Base-by-base conservation (phyloP, 2,329 filamentous ascomycete species). In the Nigrospora sphaerica region DNA sequence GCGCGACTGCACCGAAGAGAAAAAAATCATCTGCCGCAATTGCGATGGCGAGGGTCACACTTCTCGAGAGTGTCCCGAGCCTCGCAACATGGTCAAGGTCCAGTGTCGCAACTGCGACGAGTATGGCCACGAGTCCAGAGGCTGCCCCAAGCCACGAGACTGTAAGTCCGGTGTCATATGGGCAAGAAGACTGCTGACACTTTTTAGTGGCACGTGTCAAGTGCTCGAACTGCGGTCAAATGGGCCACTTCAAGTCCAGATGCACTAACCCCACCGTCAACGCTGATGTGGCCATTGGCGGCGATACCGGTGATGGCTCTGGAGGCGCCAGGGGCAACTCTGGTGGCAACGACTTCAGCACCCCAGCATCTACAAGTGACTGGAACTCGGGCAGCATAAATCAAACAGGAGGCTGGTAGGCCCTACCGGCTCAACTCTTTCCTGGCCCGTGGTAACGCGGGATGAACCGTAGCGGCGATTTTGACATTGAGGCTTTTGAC, bases 1-100 rank as follows among this genome's bases (percentile, higher is more conserved):
- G 51, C 69, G 67, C 16, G 74, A 79, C 4, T 81, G 78, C 48
- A 62, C 72, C 28, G 66, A 74, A 51, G 67, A 65, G 39, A 66
- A 63, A 37, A 69, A 69, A 57, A 62, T 67, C 54, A 75, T 67
- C 11, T 88, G 84, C 66, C 77, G 76, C 51, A 68, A 77, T 61
- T 86, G 83, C 51, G 69, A 77, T 14, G 71, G 78, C 52, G 69
- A 71, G 48, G 82, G 82, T 3, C 83, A 86, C 55, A 74, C 72
- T 52, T 72, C 80, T 46, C 74, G 73, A 34, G 83, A 88, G 40
- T 88, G 80, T 58, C 73, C 80, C 0, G 67, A 72, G 60, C 66
- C 68, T 37, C 66, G 58, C 52, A 68, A 68, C 57, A 62, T 62
- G 56, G 55, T 53, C n/a, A 62, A 68, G 37, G 57, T 62, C 37